phyloP scores from a whole-genome alignment of 1,139 yeast genomes.

The Zygosaccharomyces sapae region DNA sequence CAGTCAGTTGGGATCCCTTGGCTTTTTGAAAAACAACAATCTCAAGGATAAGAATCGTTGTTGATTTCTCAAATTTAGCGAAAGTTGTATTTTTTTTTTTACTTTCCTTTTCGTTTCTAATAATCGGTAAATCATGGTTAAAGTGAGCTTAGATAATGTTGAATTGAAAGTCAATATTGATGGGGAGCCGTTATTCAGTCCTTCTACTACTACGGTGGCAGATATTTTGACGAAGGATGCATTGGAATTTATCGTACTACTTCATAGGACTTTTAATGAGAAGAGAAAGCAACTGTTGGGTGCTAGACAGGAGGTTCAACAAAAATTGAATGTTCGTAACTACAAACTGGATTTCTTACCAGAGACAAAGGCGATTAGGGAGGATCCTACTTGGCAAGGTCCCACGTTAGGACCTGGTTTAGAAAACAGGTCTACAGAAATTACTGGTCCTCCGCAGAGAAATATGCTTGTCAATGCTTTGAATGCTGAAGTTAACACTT shows the following conservation, averaged over 20 bases:
- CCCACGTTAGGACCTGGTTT: slow-evolving; percentile 62
- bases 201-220: slow-evolving; percentile 47
- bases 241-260: slow-evolving; percentile 61
- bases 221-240: slow-evolving; percentile 54
- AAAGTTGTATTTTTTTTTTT: too few species aligned
- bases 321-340: slow-evolving; percentile 55
- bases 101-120: too few species aligned
- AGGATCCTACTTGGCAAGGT: slow-evolving; percentile 73
- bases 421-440: slow-evolving; percentile 70
- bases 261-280: slow-evolving; percentile 66
- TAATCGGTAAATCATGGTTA: slow-evolving; percentile 22
- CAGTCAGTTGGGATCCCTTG: not conserved
- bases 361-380: slow-evolving; percentile 63
- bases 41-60: too few species aligned
- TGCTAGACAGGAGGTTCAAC: slow-evolving; percentile 59
- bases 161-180: slow-evolving; percentile 63
- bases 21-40: too few species aligned
- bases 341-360: slow-evolving; percentile 55
- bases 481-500: slow-evolving; percentile 82
- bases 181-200: slow-evolving; percentile 52
- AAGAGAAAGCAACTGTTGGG: slow-evolving; percentile 55
- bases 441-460: slow-evolving; percentile 86
- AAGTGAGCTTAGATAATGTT: slow-evolving; percentile 51
- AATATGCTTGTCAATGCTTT: slow-evolving; percentile 93
- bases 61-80: too few species aligned